phyloP scores from a whole-genome alignment of 345 rosid genomes.

The Boechera stricta region DNA sequence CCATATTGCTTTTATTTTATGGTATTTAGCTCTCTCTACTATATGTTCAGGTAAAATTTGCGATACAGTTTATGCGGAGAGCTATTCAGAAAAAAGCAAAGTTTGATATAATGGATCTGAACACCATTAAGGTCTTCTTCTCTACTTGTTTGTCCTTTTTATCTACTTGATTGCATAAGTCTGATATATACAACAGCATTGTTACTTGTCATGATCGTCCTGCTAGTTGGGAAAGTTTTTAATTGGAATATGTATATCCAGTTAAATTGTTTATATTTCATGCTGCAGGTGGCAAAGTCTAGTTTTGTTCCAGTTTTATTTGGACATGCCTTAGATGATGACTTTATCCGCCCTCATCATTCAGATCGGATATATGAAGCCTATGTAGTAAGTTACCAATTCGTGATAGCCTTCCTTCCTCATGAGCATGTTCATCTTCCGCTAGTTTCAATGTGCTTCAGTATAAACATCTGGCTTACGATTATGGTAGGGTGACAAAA shows the following conservation, averaged over 20 bases:
- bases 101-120: slow-evolving; percentile 79
- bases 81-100: slow-evolving; percentile 84
- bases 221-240: slow-evolving; percentile 7
- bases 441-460: slow-evolving; percentile 13
- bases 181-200: slow-evolving; percentile 17
- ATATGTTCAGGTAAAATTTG: slow-evolving; percentile 79
- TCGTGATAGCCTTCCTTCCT: slow-evolving; percentile 17
- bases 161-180: slow-evolving; percentile 5
- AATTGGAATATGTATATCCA: neutral
- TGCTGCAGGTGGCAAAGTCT: slow-evolving; percentile 73
- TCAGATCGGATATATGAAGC: slow-evolving; percentile 83
- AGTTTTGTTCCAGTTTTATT: slow-evolving; percentile 89
- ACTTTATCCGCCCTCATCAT: slow-evolving; percentile 91
- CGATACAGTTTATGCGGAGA: slow-evolving; percentile 82
- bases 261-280: slow-evolving; percentile 16
- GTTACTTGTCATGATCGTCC: slow-evolving; percentile 7
- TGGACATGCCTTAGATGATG: slow-evolving; percentile 93
- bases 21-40: slow-evolving; percentile 12
- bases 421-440: slow-evolving; percentile 25
- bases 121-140: slow-evolving; percentile 73
- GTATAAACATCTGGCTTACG: slow-evolving; percentile 31
- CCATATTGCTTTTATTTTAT: neutral
- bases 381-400: slow-evolving; percentile 60
- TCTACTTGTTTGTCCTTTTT: neutral
- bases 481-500: slow-evolving; percentile 90